Evolutionary conservation across 371 early-diverging fungal species (phyloP), one percentile per base, ranked within the genome.

Genomic region (Mucor indicus): DNA sequence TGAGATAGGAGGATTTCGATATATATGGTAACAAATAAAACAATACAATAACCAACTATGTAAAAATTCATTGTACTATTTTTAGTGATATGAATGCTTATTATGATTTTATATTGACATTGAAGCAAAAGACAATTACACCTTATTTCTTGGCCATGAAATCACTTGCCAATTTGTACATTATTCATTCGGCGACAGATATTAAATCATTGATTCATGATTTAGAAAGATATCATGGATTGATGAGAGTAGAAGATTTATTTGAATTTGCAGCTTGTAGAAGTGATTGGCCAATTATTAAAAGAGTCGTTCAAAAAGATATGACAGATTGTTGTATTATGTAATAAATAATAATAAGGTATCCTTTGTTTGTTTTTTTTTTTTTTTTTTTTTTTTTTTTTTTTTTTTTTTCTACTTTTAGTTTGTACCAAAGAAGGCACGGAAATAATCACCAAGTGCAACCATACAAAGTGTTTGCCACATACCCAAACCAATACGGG

Each of bases 381-480:
- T n/a, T n/a, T n/a, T n/a, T n/a, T n/a, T n/a, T n/a, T 38, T 46
- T 27, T 46, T 37, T 37, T 32, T 23, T 22, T 23, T 16, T 25
- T 17, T 23, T 35, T 27, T 23, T 17, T 43, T 6, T 30, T 21
- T 37, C 17, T 15, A 45, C 17, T 21, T 38, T 45, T 57, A 62
- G 31, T 62, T 62, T 35, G 62, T 62, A 42, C 62, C 62, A 38
- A 62, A 62, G 30, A 62, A 42, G 32, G 48, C 61, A 36, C 64
- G 55, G 53, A 66, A 63, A 39, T 70, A 59, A 50, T 70, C 71
- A 37, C 71, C 71, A 22, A 39, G 89, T 60, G 93, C 92, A 17
- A 96, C 97, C 95, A 96, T 96, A 79, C 95, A 95, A 41, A 95
- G 79, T 12, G 97, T 96, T 55, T 93, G 89, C 86, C 93, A 96